These are phyloP conservation scores for Acanthochlamys bracteata DNA, from an alignment of 106 monocot genomes.

Conservation along the genomic window DNA sequence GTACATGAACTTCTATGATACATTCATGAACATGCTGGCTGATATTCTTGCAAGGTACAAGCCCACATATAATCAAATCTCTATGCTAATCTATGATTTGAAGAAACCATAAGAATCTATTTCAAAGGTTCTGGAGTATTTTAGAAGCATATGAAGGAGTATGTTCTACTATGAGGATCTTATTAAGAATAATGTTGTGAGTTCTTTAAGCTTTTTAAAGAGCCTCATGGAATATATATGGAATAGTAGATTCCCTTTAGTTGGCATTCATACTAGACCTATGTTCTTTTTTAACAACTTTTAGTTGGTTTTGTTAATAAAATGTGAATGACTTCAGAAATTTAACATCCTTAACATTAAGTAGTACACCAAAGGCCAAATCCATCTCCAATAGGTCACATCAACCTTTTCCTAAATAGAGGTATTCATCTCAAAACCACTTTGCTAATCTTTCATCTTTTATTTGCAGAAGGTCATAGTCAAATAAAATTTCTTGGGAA, in stretches of 20 bases:
- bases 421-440: neutral
- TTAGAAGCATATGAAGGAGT: slow-evolving; percentile 64
- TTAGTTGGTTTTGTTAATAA: no score
- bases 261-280: neutral
- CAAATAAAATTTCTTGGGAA: slow-evolving; percentile 62
- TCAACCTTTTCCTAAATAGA: neutral
- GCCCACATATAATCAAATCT: slow-evolving; percentile 51
- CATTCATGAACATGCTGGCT: slow-evolving; percentile 35
- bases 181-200: slow-evolving; percentile 49
- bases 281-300: no score
- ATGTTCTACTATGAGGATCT: slow-evolving; percentile 90
- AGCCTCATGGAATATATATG: neutral
- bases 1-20: no score
- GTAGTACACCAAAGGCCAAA: no score
- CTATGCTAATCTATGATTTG: slow-evolving; percentile 34
- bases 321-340: neutral
- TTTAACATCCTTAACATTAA: no score
- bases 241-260: no score
- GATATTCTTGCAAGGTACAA: slow-evolving; percentile 65
- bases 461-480: slow-evolving; percentile 44
- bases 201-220: slow-evolving; percentile 2
- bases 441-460: neutral
- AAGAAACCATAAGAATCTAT: slow-evolving; percentile 34
- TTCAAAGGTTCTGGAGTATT: slow-evolving; percentile 49
- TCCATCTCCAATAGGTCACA: neutral